These are phyloP conservation scores for Uronychia setigera DNA, from an alignment of 73 alveolate species.

Conservation along the genomic window DNA sequence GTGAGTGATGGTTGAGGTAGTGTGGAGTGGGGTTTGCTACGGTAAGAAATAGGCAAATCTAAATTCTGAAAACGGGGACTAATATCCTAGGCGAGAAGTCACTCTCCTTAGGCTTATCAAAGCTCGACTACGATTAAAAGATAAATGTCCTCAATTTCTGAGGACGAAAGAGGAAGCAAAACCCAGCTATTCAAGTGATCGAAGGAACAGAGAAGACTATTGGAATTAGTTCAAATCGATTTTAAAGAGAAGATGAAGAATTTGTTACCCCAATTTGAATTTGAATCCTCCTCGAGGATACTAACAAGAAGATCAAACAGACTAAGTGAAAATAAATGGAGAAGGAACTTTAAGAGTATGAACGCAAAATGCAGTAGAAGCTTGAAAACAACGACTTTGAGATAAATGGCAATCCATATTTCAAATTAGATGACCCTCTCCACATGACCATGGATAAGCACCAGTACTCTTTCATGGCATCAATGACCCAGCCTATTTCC, in stretches of 20 bases:
- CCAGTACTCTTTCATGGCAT: neutral
- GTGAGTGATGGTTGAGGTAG: conserved; percentile 4
- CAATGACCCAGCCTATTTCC: neutral
- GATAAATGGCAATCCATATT: neutral
- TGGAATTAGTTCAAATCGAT: neutral
- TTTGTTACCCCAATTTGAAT: neutral
- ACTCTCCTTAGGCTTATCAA: neutral
- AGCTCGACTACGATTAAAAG: neutral
- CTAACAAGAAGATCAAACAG: neutral
- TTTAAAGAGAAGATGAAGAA: neutral
- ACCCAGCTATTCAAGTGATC: neutral
- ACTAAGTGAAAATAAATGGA: neutral
- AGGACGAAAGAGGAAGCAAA: neutral
- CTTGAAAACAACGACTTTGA: neutral
- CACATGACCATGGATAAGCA: neutral
- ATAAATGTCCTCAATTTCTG: neutral
- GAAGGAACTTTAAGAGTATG: neutral
- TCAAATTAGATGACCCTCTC: neutral
- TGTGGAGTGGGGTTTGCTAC: conserved; percentile 4
- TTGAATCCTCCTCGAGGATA: neutral
- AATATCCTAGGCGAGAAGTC: neutral
- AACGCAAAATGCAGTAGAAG: neutral
- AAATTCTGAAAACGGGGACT: neutral
- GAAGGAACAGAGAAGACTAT: neutral
- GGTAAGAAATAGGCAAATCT: neutral